Evolutionary conservation across 2,329 filamentous ascomycete species (phyloP), one percentile per base, ranked within the genome.

Genomic region (Arthroderma uncinatum): DNA sequence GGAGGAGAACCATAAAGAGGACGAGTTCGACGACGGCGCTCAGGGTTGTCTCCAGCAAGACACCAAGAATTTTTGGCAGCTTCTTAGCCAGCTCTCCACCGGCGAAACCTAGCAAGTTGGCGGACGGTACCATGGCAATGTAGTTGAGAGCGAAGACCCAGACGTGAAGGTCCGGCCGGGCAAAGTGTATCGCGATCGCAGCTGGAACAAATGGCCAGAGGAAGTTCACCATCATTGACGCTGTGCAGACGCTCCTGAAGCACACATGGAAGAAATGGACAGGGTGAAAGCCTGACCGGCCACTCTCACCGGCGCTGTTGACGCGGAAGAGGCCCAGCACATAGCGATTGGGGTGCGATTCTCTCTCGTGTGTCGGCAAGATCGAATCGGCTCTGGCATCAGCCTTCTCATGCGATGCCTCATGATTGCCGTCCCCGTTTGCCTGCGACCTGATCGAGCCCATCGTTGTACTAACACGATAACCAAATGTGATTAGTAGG

Each of bases 161-260:
- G 1, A 87, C 72, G 63, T 86, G 77, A 58, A 78, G 72, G 23
- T 84, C 75, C 0, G 76, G 76, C 19, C 74, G 73, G 47, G 76
- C 76, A 61, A 81, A 82, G 61, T 81, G 74, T 55, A 87, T 73
- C n/a, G 77, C 83, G 62, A 90, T 82, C 16, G 85, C 86, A 30
- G 81, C 82, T 5, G 86, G 85, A 1, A 89, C 86, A 59, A 87
- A 76, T 4, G 86, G 86, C 86, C 86, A 90, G 36, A 90, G 77
- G 25, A 87, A 64, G 66, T 89, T 89, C 65, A 86, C 83, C 54
- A 78, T 67, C 67, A 79, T 79, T 7, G 85, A 88, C 10, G 82
- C 73, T 30, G 74, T 78, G 65, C 82, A 85, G 30, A 82, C 81
- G 47, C 85, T 87, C 54, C 71, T 75, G 71, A 82, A 84, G 67